phyloP scores from a whole-genome alignment of 257 asterid genomes.

The Paraleonurus japonicus region DNA sequence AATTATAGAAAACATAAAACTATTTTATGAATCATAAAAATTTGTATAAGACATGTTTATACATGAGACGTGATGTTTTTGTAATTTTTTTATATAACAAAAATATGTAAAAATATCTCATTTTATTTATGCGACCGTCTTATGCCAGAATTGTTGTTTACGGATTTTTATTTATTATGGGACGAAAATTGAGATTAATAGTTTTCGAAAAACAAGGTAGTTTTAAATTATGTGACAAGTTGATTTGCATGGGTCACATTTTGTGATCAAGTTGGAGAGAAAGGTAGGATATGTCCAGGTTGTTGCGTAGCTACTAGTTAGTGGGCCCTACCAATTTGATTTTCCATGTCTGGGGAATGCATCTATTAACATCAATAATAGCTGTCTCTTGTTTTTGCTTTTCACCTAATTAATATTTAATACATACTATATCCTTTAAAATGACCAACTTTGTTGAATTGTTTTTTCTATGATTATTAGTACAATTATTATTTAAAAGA shows the following conservation, averaged over 20 bases:
- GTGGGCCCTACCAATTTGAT: constrained; percentile 14
- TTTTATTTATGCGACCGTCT: too few relatives aligned
- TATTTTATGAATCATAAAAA: too few relatives aligned
- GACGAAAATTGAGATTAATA: background rate
- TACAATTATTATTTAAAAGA: background rate
- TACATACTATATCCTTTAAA: background rate
- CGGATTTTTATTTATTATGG: too few relatives aligned
- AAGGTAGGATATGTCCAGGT: constrained; percentile 7
- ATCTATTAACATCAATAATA: background rate
- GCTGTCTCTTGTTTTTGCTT: constrained; percentile 3
- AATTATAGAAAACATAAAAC: too few relatives aligned
- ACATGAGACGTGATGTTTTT: too few relatives aligned
- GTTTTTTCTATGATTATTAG: background rate
- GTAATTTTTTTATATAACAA: too few relatives aligned
- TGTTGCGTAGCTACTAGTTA: background rate
- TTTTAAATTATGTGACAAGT: constrained; percentile 18
- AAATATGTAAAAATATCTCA: too few relatives aligned
- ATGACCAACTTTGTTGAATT: background rate
- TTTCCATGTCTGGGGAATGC: background rate
- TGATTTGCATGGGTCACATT: constrained; percentile 17
- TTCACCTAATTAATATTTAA: background rate
- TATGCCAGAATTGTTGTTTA: too few relatives aligned
- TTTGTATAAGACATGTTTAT: too few relatives aligned
- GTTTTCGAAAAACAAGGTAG: background rate
- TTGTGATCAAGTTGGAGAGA: background rate